Evolutionary conservation across 192 early-diverging fungal genomes (phyloP), one percentile per base, ranked within the genome.

Genomic region (Lunasporangiospora selenospora): DNA sequence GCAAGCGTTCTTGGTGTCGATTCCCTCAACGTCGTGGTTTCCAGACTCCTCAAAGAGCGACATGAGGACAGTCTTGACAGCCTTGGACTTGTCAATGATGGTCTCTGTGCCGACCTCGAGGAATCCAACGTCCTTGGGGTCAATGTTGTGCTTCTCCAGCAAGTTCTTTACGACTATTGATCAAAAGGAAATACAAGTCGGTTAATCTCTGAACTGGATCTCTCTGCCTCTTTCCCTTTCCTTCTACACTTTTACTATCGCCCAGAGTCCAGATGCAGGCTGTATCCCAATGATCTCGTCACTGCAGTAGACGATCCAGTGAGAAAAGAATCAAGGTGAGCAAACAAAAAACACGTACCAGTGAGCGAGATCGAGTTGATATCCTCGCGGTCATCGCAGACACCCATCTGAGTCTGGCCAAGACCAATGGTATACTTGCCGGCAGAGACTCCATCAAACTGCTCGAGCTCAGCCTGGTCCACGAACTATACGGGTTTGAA

Each of bases 381-480:
- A 79, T 95, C 93, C 78, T 99, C 96, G 61, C 95, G 84, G 76
- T 99, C 97, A 77, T 97, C 95, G 81, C 89, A 89, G 66, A 97
- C 88, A 37, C 88, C 91, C 97, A 99, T 99, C 75, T 90, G 90
- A 58, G 80, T 85, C 82, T 97, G 96, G 36, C 97, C 97, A 16
- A 99, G 88, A 58, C 97, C 97, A 66, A 98, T 96, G 55, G 95
- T 96, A 83, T 99, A 99, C 85, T 97, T 99, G 65, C 97, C 97
- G 40, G 90, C 77, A 23, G 93, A 93, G 40, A 94, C 97, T 32
- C 90, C 89, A 78, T 99, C 96, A 80, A 91, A 91, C 79, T 87
- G 69, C 78, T 99, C 95, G 71, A 85, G 73, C 46, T 82, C 82
- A 13, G 77, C 62, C 62, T 90, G 88, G 34, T 84, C 81, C 18